Conservation (phyloP, 352 stramenopile species). For the Pythium catenulatum region DNA sequence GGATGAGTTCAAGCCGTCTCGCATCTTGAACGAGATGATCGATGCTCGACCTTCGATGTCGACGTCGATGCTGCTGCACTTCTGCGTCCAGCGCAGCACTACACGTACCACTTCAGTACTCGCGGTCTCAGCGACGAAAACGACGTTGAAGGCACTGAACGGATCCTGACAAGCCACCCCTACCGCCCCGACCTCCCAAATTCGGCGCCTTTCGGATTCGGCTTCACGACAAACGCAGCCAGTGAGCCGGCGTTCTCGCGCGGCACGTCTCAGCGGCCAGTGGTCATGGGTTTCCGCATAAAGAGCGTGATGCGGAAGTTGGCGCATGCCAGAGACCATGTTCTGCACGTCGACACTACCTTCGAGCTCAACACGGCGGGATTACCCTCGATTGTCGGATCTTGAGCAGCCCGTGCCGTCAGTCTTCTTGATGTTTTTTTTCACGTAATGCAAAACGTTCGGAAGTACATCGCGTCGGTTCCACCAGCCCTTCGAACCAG, state of each 20-base stretch:
- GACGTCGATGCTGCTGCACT: neutral
- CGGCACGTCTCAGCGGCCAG: neutral
- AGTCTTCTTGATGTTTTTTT: conserved; percentile 4
- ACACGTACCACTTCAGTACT: conserved; percentile 10
- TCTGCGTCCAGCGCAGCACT: neutral
- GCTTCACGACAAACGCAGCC: neutral
- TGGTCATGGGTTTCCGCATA: neutral
- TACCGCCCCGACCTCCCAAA: neutral
- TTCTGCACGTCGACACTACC: conserved; percentile 8
- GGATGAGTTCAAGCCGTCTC: conserved; percentile 1
- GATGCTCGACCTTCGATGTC: neutral
- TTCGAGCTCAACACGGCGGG: conserved; percentile 23
- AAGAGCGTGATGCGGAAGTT: neutral
- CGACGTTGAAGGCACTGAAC: neutral
- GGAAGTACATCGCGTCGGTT: neutral
- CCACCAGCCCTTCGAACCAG: neutral
- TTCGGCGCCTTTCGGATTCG: neutral
- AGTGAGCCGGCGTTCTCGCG: neutral
- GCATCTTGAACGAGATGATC: conserved; percentile 33
- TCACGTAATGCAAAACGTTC: conserved; percentile 21
- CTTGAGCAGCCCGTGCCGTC: neutral
- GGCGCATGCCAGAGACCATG: neutral
- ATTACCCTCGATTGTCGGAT: conserved; percentile 2
- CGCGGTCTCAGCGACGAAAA: conserved; percentile 18
- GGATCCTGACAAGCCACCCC: neutral